Evolutionary conservation across 1,284 basidiomycete species (phyloP), one percentile per base, ranked within the genome.

Genomic region (Mycena sp.): DNA sequence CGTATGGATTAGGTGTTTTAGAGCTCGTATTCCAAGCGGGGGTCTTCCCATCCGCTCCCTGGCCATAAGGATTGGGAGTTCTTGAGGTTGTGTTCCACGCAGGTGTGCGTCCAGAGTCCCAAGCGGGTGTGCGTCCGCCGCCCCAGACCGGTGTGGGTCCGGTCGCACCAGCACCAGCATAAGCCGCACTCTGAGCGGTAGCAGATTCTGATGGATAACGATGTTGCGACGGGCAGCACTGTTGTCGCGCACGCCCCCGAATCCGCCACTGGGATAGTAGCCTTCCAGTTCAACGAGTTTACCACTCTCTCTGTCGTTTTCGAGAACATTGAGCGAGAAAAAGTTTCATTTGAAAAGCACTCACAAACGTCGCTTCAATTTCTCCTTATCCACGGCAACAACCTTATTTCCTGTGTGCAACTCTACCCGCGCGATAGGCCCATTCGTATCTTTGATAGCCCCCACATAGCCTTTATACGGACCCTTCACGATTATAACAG

Each of bases 391-490:
- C 63, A 99, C 89, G 10, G 92, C 92, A 67, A 99, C 89, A 25
- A 96, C 85, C 79, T 96, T 97, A 77, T 96, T 96, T 55, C 91
- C 91, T 1, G 95, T 94, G 67, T 93, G 87, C 23, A 99, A 81
- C 78, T 99, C 98, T 14, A 99, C 96, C 54, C 98, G 87, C 1
- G 93, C 94, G 67, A 91, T 83, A 48, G 86, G 84, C 14, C 96
- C 97, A 61, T 96, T 97, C 14, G 95, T 94, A 73, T 99, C 98
- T 77, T 97, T 99, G 83, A 99, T 93, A 12, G 91, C 89, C 7
- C 98, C 98, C 52, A 92, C 83, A 70, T 96, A 92, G 10, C 96
- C 95, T 79, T 99, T 99, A 76, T 93, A 89, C 0, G 93, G 87
- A 2, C 98, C 97, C 73, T 94, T 93, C 65, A 94, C 84, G 23